Evolutionary conservation across 2,329 filamentous ascomycete genomes (phyloP).

Genomic region (Neopestalotiopsis sp.): DNA sequence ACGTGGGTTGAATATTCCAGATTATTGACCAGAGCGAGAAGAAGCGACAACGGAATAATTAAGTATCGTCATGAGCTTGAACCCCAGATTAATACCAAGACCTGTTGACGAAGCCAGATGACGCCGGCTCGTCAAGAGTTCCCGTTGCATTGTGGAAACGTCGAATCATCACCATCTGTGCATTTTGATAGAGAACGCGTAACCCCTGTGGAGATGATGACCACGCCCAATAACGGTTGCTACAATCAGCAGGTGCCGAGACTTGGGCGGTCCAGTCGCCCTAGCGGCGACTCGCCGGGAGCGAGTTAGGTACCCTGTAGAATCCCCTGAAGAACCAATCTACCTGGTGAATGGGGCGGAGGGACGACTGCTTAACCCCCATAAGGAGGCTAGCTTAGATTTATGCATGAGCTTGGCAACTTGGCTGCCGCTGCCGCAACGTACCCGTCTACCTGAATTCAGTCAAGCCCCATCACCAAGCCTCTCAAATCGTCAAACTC

Average conservation of each 20-base stretch:
- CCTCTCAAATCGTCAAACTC: neutral
- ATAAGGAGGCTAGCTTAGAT: neutral
- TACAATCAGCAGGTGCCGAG: conserved; percentile 16
- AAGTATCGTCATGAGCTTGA: neutral
- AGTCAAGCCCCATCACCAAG: neutral
- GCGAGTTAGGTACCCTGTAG: neutral
- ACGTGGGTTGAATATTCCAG: neutral
- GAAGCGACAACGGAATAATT: neutral
- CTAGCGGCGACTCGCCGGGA: neutral
- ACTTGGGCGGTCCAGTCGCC: neutral
- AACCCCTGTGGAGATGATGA: neutral
- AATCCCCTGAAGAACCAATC: neutral
- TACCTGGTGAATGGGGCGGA: conserved; percentile 2
- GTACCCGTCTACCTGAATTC: neutral
- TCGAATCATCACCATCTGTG: conserved; percentile 7
- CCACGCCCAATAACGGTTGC: conserved; percentile 7
- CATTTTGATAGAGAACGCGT: conserved; percentile 2
- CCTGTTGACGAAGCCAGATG: neutral
- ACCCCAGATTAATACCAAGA: neutral
- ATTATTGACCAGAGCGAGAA: neutral
- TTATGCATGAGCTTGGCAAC: conserved; percentile 2
- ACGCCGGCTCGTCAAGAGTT: neutral
- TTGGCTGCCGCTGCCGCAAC: neutral
- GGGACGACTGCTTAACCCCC: neutral
- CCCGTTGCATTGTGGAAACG: conserved; percentile 3